Percentiles rank a stretch among this genome's conserved stretches.
Conservation (phyloP, 495 filamentous ascomycete genomes). For the Opeltia flavorubescens region DNA sequence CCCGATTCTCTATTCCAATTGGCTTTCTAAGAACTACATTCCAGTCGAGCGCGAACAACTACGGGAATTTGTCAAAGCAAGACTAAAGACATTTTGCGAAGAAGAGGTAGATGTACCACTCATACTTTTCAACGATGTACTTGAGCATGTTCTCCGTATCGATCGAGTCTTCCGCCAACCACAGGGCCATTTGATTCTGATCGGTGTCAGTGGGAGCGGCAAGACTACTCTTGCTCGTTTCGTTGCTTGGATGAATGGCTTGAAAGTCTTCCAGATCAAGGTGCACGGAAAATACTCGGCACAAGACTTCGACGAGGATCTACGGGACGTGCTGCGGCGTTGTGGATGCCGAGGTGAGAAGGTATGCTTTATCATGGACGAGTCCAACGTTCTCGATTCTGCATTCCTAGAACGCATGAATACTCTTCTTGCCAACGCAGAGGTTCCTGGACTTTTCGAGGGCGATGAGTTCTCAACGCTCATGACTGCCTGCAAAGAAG, state of each 20-base stretch:
- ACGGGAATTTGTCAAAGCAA: slow-evolving; percentile 92
- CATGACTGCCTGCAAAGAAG: slow-evolving; percentile 98
- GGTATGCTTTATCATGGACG: slow-evolving; percentile 99
- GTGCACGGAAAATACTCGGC: slow-evolving; percentile 97
- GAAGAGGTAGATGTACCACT: slow-evolving; percentile 98
- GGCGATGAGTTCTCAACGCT: slow-evolving; percentile 89
- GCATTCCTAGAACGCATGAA: slow-evolving; percentile 99
- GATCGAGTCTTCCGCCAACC: slow-evolving; percentile 97
- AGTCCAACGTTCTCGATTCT: slow-evolving; percentile 95
- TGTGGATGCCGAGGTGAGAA: slow-evolving; percentile 97
- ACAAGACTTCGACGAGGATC: slow-evolving; percentile 96
- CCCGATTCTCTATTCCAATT: slow-evolving; percentile 95
- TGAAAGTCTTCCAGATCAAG: slow-evolving; percentile 99
- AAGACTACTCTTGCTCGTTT: slow-evolving; percentile 97
- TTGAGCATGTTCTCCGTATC: slow-evolving; percentile 95
- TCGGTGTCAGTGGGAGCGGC: slow-evolving; percentile 93
- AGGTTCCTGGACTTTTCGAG: slow-evolving; percentile 95
- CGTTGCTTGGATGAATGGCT: slow-evolving; percentile 98
- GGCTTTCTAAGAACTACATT: slow-evolving; percentile 98
- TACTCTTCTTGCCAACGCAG: slow-evolving; percentile 90
- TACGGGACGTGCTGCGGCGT: slow-evolving; percentile 81
- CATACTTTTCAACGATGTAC: slow-evolving; percentile 93
- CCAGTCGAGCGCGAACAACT: slow-evolving; percentile 89
- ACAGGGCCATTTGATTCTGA: slow-evolving; percentile 94
- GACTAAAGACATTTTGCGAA: slow-evolving; percentile 95